Evolutionary conservation across 352 stramenopile genomes (phyloP), one percentile per base, ranked within the genome.

Genomic region (Thalassiosira mediterranea): DNA sequence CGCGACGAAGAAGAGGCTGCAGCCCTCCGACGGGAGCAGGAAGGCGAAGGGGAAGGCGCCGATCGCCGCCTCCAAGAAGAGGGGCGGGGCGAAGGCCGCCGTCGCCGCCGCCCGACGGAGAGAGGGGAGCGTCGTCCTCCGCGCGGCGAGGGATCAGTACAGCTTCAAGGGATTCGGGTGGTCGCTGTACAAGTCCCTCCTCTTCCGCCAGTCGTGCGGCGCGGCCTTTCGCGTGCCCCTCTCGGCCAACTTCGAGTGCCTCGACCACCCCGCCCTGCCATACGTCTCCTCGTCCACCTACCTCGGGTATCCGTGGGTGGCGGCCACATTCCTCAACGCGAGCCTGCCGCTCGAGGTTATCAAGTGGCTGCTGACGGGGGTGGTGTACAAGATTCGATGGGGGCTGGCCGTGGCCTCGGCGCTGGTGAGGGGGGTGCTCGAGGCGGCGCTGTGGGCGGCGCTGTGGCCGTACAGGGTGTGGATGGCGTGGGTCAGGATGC

Each of bases 91-190:
- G n/a, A n/a, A n/a, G n/a, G n/a, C n/a, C n/a, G n/a, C n/a, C n/a
- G n/a, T n/a, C n/a, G n/a, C n/a, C n/a, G n/a, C n/a, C n/a, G n/a
- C n/a, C n/a, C n/a, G n/a, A n/a, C n/a, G n/a, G n/a, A n/a, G n/a
- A n/a, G n/a, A n/a, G n/a, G n/a, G n/a, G 8, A 28, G 13, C 46
- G 60, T n/a, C 44, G 3, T 65, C 32, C 21, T 69, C 21, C 40
- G 34, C 26, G 26, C 32, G 2, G 56, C 89, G 3, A 51, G 46
- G 28, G 72, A 88, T 51, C 68, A 85, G 57, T 91, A 71, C 34
- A 90, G 84, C 40, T 91, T 90, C 57, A 90, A 90, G 70, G 86
- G 86, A 26, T 86, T 86, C 28, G 79, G 79, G 3, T 72, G 78
- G 25, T 72, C 69, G 0, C 64, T 91, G 21, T 83, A 79, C 49